Conservation (phyloP, 371 early-diverging fungal genomes). For the Mucor mucedo region DNA sequence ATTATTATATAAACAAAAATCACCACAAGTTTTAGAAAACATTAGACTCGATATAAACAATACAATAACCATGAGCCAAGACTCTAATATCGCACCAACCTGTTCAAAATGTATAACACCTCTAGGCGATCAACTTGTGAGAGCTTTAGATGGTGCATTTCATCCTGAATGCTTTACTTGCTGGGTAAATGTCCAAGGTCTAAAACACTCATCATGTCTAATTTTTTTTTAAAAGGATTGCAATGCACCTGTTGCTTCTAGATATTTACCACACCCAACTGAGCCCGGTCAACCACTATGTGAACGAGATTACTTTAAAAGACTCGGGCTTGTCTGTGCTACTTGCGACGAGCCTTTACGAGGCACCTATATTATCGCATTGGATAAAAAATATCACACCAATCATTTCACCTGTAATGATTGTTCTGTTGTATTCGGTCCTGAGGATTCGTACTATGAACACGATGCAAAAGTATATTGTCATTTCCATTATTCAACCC, state of each 20-base stretch:
- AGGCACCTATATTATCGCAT: constrained; percentile 91
- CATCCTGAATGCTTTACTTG: constrained; percentile 98
- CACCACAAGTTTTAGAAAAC: not conserved
- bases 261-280: constrained; percentile 81
- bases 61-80: constrained; percentile 6
- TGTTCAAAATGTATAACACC: constrained; percentile 90
- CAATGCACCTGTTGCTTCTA: constrained; percentile 76
- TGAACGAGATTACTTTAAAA: constrained; percentile 88
- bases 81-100: constrained; percentile 49
- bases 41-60: not conserved
- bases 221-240: constrained; percentile 68
- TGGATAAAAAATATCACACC: constrained; percentile 91
- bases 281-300: constrained; percentile 73
- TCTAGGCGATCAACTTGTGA: constrained; percentile 90
- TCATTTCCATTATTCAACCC: constrained; percentile 91
- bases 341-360: constrained; percentile 88
- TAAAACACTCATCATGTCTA: not conserved
- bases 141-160: constrained; percentile 88
- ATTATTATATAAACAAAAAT: not conserved
- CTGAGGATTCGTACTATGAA: constrained; percentile 95
- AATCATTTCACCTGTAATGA: constrained; percentile 96
- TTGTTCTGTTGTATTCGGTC: constrained; percentile 91
- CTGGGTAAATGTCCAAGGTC: constrained; percentile 52
- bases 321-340: constrained; percentile 87
- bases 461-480: constrained; percentile 91